Percentiles rank a stretch among this genome's conserved stretches.
Conservation (phyloP, 2,329 filamentous ascomycete species). For the Epichloe uncinata region DNA sequence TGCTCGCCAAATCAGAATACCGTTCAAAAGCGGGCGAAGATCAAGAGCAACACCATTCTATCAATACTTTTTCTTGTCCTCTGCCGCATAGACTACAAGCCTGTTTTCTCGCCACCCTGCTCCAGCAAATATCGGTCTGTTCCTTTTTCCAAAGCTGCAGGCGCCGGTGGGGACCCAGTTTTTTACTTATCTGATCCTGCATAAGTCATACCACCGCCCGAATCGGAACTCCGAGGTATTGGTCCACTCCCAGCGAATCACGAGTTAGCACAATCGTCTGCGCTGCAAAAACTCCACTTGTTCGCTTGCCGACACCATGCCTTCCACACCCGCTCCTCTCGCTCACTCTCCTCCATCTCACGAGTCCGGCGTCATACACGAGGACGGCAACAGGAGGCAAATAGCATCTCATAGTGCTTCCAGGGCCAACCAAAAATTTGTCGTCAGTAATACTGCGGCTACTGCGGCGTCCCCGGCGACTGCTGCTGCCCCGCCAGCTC, state of each 20-base stretch:
- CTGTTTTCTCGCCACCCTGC: neutral
- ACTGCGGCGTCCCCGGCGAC: conserved; percentile 3
- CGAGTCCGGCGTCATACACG: neutral
- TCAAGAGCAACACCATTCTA: neutral
- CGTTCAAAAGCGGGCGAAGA: neutral
- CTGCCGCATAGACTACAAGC: too few relatives aligned
- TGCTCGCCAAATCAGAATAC: neutral
- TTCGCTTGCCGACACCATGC: conserved; percentile 12
- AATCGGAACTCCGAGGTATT: conserved; percentile 17
- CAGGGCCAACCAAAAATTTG: neutral
- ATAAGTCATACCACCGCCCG: conserved; percentile 1
- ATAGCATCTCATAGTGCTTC: neutral
- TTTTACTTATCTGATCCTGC: conserved; percentile 6
- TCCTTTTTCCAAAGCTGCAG: neutral
- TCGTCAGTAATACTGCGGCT: conserved; percentile 10
- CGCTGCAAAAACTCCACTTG: conserved; percentile 6
- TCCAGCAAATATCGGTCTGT: neutral
- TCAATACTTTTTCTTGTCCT: neutral
- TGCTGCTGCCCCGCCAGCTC: conserved; percentile 10
- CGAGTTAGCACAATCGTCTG: conserved; percentile 1
- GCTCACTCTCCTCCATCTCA: conserved; percentile 10
- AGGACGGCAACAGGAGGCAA: neutral
- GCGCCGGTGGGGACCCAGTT: neutral
- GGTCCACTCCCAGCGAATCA: conserved; percentile 6
- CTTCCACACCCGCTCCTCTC: conserved; percentile 9